phyloP scores from a whole-genome alignment of 1,284 basidiomycete species.

The Puccinia brachypodii region DNA sequence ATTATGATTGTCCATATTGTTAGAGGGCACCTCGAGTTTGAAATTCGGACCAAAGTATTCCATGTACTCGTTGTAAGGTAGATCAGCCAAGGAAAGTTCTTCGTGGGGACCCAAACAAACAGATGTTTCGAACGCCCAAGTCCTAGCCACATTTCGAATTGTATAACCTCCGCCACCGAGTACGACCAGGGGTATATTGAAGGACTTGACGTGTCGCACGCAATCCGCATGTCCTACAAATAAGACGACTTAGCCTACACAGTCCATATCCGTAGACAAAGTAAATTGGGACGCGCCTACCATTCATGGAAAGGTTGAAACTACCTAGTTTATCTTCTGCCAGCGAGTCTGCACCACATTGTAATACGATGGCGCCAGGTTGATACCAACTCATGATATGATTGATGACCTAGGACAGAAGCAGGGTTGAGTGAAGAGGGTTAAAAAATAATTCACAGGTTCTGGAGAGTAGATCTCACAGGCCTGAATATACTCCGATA shows the following conservation, averaged over 20 bases:
- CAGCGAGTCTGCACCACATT: conserved; percentile 94
- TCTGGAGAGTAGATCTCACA: conserved; percentile 61
- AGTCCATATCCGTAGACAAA: not conserved
- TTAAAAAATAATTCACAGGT: not conserved
- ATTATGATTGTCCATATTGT: conserved; percentile 94
- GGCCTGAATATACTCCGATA: conserved; percentile 83
- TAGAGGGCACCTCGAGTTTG: conserved; percentile 82
- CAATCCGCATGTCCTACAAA: conserved; percentile 81
- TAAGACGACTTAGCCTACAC: too few relatives aligned
- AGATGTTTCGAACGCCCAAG: conserved; percentile 97
- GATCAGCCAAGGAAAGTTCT: conserved; percentile 70
- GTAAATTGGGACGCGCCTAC: conserved; percentile 57
- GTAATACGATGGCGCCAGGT: conserved; percentile 85
- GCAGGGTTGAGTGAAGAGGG: conserved; percentile 37
- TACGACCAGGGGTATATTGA: conserved; percentile 83
- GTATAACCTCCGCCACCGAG: conserved; percentile 97
- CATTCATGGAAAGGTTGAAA: conserved; percentile 93
- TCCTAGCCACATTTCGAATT: conserved; percentile 81
- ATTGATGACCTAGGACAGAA: conserved; percentile 67
- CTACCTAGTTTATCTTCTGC: conserved; percentile 94
- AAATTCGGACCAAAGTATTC: conserved; percentile 98
- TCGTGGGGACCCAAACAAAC: conserved; percentile 73
- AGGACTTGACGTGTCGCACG: conserved; percentile 78
- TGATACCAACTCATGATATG: conserved; percentile 86
- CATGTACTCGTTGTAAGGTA: conserved; percentile 50